Conservation (phyloP, 2,329 filamentous ascomycete genomes). For the Cryoendolithus antarcticus region DNA sequence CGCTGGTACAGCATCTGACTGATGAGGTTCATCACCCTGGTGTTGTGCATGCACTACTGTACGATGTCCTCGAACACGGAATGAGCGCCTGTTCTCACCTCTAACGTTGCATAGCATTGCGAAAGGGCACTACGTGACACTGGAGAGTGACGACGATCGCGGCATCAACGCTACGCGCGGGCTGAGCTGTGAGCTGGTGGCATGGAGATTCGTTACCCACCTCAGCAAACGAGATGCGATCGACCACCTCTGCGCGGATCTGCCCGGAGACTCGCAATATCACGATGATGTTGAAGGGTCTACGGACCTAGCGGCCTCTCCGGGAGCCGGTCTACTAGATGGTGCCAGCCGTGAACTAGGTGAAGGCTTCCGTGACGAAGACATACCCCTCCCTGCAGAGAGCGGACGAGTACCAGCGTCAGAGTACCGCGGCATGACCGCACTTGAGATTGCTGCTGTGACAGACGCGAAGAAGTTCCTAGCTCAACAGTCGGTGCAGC, state of each 20-base stretch:
- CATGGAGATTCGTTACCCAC: constrained; percentile 63
- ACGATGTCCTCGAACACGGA: too few species aligned
- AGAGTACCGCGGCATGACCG: constrained; percentile 64
- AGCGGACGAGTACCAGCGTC: constrained; percentile 10
- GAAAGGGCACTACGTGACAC: constrained; percentile 59
- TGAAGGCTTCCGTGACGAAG: not conserved
- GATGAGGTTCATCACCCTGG: constrained; percentile 53
- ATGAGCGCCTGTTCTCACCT: too few species aligned
- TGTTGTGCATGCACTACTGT: constrained; percentile 63
- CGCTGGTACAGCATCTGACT: constrained; percentile 54
- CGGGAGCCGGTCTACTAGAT: not conserved
- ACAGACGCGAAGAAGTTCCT: constrained; percentile 75
- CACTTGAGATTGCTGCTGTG: constrained; percentile 73
- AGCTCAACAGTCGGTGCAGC: constrained; percentile 67
- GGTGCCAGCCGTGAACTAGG: not conserved
- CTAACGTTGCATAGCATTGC: too few species aligned
- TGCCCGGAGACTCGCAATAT: constrained; percentile 32
- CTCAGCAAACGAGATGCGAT: constrained; percentile 62
- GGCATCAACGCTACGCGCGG: constrained; percentile 57
- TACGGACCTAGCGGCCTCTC: constrained; percentile 11
- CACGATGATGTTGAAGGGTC: constrained; percentile 10
- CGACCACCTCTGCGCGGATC: constrained; percentile 61
- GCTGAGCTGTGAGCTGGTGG: constrained; percentile 67
- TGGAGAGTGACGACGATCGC: constrained; percentile 47
- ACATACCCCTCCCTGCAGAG: not conserved